Evolutionary conservation across 805 yeast genomes (phyloP), one percentile per base, ranked within the genome.

Genomic region (Metschnikowia noctiluminum): DNA sequence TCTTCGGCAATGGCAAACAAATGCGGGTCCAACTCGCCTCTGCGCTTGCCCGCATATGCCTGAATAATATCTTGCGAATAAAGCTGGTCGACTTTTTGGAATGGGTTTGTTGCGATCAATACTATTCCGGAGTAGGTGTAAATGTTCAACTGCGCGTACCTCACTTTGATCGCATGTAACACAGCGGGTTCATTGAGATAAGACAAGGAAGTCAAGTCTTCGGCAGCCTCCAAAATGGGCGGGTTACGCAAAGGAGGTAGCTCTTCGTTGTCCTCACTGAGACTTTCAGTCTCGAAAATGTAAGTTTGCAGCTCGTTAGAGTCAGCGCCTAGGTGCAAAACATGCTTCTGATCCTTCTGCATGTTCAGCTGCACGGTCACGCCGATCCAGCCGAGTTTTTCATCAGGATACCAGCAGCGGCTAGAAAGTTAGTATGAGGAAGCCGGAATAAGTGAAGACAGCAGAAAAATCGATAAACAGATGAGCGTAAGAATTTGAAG

Each of bases 51-150:
- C 9, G 96, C 89, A 65, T 92, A 92, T 15, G 96, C 92, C 67
- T 92, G 97, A 50, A 92, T 89, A 66, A 92, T 87, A 60, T 92
- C 96, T 37, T 87, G 88, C 2, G 96, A 85, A 66, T 92, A 92
- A 42, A 92, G 74, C 61, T 88, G 91, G 66, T 92, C 98, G 38
- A 90, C 89, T 57, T 87, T 78, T 65, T 89, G 97, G 68, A 92
- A 92, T 10, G 99, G 99, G 66, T 92, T 92, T 1, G 96, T 85
- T 16, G 99, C 99, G 62, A 92, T 92, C 64, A 92, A 79, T 42
- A 92, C 99, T 48, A 92, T 94, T 66, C 99, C 99, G 0, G 96
- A 88, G 65, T 92, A 92, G 2, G 99, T 94, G 68, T 92, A 92
- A 51, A 92, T 92, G 64, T 85, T 88, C 59, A 92, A 79, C 64